Evolutionary conservation across 2,329 filamentous ascomycete genomes (phyloP).

Genomic region (Talaromyces atroroseus): DNA sequence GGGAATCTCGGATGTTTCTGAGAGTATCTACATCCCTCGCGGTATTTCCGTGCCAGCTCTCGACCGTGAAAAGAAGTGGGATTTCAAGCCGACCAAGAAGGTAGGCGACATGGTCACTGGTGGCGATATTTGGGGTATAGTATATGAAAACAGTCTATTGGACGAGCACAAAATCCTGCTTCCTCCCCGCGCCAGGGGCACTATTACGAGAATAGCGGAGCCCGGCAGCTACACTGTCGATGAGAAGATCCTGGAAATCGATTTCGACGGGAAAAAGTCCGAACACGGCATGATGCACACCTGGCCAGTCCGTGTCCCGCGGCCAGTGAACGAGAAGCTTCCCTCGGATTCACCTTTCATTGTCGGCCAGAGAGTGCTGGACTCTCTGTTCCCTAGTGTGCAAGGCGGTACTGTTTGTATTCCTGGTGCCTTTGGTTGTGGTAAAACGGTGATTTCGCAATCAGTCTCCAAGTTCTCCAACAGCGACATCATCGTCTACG

Average conservation of each 20-base stretch:
- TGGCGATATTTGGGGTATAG: slow-evolving; percentile 90
- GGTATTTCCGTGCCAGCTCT: slow-evolving; percentile 84
- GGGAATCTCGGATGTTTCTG: slow-evolving; percentile 68
- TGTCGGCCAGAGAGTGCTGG: slow-evolving; percentile 92
- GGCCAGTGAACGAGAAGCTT: slow-evolving; percentile 87
- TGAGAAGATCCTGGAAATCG: slow-evolving; percentile 88
- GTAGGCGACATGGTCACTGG: slow-evolving; percentile 96
- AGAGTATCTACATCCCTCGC: slow-evolving; percentile 96
- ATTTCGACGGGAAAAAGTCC: slow-evolving; percentile 94
- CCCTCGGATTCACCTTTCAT: slow-evolving; percentile 86
- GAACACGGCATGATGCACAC: slow-evolving; percentile 98
- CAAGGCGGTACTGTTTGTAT: slow-evolving; percentile 98
- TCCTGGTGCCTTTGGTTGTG: slow-evolving; percentile 95
- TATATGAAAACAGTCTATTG: slow-evolving; percentile 94
- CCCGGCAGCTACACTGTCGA: slow-evolving; percentile 92
- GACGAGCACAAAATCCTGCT: slow-evolving; percentile 89
- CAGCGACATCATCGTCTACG: slow-evolving; percentile 97
- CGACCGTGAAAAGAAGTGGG: slow-evolving; percentile 90
- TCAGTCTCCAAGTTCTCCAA: slow-evolving; percentile 99
- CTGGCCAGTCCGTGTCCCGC: slow-evolving; percentile 95
- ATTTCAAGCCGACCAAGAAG: slow-evolving; percentile 82
- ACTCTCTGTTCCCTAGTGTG: slow-evolving; percentile 92
- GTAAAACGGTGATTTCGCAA: slow-evolving; percentile 98
- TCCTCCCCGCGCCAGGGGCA: slow-evolving; percentile 82
- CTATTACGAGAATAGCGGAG: slow-evolving; percentile 81